phyloP scores from a whole-genome alignment of 1,139 yeast genomes.

The Arxiozyma telluris region DNA sequence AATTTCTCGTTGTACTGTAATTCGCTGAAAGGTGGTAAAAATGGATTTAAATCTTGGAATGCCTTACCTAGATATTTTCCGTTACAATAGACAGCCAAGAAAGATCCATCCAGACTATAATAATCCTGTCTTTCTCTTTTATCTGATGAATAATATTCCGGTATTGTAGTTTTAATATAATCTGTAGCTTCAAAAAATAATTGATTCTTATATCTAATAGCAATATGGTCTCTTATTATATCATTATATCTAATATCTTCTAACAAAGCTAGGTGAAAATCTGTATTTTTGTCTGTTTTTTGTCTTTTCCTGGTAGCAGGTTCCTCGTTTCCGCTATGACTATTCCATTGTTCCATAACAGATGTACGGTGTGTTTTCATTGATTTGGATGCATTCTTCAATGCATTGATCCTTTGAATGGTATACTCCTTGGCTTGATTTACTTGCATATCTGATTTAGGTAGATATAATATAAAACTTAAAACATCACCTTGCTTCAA shows the following conservation, averaged over 20 bases:
- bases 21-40: constrained; percentile 65
- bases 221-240: constrained; percentile 71
- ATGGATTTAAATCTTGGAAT: constrained; percentile 62
- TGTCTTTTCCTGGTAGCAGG: constrained; percentile 11
- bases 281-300: constrained; percentile 14
- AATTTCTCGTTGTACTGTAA: constrained; percentile 36
- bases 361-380: not conserved
- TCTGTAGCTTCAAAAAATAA: constrained; percentile 82
- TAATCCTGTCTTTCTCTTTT: constrained; percentile 23
- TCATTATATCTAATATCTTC: constrained; percentile 22
- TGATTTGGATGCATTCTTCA: constrained; percentile 7
- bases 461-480: constrained; percentile 71
- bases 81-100: constrained; percentile 62
- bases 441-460: constrained; percentile 41
- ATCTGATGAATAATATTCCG: constrained; percentile 26
- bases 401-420: constrained; percentile 24
- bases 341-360: not conserved
- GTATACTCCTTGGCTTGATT: constrained; percentile 32
- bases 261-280: constrained; percentile 25
- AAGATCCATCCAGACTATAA: constrained; percentile 22
- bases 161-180: constrained; percentile 57
- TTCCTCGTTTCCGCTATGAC: constrained; percentile 6
- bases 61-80: constrained; percentile 61
- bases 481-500: constrained; percentile 71
- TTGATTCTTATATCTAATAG: constrained; percentile 71